These are phyloP conservation scores for Suillus plorans DNA, from an alignment of 768 basidiomycete species.

Conservation along the genomic window DNA sequence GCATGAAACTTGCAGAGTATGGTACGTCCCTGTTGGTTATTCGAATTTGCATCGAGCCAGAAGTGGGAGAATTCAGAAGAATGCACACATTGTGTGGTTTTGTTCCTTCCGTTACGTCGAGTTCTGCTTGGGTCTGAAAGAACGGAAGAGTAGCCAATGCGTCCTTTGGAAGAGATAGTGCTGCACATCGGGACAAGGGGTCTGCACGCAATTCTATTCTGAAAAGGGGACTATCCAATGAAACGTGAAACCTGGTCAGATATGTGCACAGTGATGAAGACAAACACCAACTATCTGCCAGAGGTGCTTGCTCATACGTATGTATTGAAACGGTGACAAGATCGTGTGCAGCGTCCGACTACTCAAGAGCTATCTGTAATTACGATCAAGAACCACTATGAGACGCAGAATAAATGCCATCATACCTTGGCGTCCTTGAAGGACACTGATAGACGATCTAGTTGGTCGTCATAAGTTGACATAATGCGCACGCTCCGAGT, in stretches of 20 bases:
- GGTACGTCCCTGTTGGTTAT: slow-evolving; percentile 70
- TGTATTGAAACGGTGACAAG: slow-evolving; percentile 95
- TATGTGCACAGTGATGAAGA: not conserved
- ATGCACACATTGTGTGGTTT: slow-evolving; percentile 49
- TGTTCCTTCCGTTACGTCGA: slow-evolving; percentile 76
- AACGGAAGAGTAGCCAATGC: slow-evolving; percentile 91
- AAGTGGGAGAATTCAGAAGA: slow-evolving; percentile 4
- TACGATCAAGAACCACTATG: slow-evolving; percentile 7
- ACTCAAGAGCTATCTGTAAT: slow-evolving; percentile 87
- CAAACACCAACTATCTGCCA: slow-evolving; percentile 57
- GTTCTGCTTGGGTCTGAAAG: slow-evolving; percentile 76
- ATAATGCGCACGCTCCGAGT: slow-evolving; percentile 63
- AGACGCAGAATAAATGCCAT: not conserved
- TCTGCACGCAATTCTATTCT: slow-evolving; percentile 75
- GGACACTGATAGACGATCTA: slow-evolving; percentile 87
- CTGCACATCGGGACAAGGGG: slow-evolving; percentile 83
- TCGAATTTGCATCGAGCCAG: not conserved
- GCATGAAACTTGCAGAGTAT: slow-evolving; percentile 90
- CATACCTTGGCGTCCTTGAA: slow-evolving; percentile 94
- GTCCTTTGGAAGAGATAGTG: slow-evolving; percentile 84
- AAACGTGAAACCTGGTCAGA: slow-evolving; percentile 42
- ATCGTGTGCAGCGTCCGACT: slow-evolving; percentile 79
- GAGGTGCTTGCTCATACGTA: slow-evolving; percentile 92
- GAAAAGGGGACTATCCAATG: slow-evolving; percentile 64
- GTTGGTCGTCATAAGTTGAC: slow-evolving; percentile 74